Conservation (phyloP, 2,329 filamentous ascomycete species). For the Aspergillus sclerotialis region DNA sequence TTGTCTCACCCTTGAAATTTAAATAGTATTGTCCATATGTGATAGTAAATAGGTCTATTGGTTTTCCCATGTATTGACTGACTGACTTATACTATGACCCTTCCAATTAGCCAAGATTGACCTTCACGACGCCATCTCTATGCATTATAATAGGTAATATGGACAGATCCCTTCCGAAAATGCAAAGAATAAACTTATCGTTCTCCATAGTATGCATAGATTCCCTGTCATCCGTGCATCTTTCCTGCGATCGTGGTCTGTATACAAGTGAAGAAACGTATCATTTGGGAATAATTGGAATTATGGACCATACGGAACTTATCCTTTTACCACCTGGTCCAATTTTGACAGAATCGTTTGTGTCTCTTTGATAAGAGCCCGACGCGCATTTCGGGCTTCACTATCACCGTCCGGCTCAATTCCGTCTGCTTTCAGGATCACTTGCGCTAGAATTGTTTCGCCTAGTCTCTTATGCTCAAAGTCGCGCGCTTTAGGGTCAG, state of each 20-base stretch:
- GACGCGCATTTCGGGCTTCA: constrained; percentile 46
- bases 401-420: constrained; percentile 65
- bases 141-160: background rate
- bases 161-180: background rate
- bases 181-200: background rate
- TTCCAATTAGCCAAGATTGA: background rate
- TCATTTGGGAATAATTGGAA: background rate
- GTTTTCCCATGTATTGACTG: background rate
- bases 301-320: background rate
- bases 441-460: constrained; percentile 37
- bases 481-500: constrained; percentile 31
- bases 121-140: background rate
- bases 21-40: too few relatives aligned
- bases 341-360: constrained; percentile 32
- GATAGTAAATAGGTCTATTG: too few relatives aligned
- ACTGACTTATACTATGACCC: background rate
- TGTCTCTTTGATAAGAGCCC: constrained; percentile 36
- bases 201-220: background rate
- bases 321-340: constrained; percentile 24
- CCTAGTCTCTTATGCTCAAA: constrained; percentile 38
- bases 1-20: too few relatives aligned
- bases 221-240: background rate
- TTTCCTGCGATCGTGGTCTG: background rate
- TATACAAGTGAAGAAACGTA: constrained; percentile 3
- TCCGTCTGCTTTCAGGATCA: constrained; percentile 56